Evolutionary conservation across 805 yeast genomes (phyloP), one percentile per base, ranked within the genome.

Genomic region (Wickerhamiella cacticola): DNA sequence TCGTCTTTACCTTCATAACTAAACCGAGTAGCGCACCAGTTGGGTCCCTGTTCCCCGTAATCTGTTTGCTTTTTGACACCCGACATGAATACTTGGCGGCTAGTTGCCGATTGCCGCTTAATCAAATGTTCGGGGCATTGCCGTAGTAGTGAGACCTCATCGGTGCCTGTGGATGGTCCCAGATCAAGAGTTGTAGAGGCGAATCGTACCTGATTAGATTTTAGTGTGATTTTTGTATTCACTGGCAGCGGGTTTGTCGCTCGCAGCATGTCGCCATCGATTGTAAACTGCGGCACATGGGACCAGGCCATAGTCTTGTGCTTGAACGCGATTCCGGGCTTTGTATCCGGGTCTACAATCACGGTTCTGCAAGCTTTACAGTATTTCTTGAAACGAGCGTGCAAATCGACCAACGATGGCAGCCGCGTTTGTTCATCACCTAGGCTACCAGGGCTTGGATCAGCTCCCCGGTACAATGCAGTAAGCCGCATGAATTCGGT

Each of bases 311-410:
- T 40, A 4, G 50, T 39, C 41, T 55, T 53, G 16, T 43, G 24
- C 23, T 44, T 49, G 53, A 51, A 60, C 46, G 45, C 50, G 12
- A 54, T 44, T 2, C 54, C 24, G 1, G 63, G 56, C 38, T 49
- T 50, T 8, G 55, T 51, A 8, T 57, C 64, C 0, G 69, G 70
- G n/a, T 57, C 53, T 4, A 58, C 58, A 15, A 65, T 56, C n/a
- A 55, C 39, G n/a, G 54, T 53, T 13, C 61, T 54, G 48, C 69
- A 66, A 6, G 56, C 62, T 15, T 53, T 51, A 52, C 70, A 66
- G 21, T 52, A 43, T 41, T 56, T 58, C 6, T 58, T 33, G 16
- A 49, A 50, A 35, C 63, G 58, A 3, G 63, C 56, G 6, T 63
- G 53, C 18, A 65, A 54, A 5, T 48, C 53, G 3, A 51, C 53